phyloP scores from a whole-genome alignment of 371 early-diverging fungal species.

The Mortierella polycephala region DNA sequence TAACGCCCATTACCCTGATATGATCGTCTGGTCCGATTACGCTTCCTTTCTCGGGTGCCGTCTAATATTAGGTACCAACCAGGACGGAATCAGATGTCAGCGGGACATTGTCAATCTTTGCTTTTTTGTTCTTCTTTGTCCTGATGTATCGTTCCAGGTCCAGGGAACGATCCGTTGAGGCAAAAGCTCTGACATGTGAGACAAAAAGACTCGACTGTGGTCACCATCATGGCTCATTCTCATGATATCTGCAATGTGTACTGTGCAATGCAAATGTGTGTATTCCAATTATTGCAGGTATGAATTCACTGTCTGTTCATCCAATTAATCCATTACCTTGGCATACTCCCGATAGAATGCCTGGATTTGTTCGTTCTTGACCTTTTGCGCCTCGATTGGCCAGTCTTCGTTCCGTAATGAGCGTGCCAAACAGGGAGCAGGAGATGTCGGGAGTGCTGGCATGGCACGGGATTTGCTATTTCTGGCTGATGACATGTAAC shows the following conservation, averaged over 20 bases:
- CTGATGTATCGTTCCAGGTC: neutral
- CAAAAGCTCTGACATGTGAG: neutral
- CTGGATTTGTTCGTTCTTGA: slow-evolving; percentile 50
- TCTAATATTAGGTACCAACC: slow-evolving; percentile 26
- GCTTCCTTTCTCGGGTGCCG: slow-evolving; percentile 48
- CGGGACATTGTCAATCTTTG: neutral
- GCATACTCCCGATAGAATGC: slow-evolving; percentile 50
- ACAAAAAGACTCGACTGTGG: neutral
- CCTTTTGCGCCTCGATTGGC: slow-evolving; percentile 48
- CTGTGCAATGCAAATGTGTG: too few species aligned
- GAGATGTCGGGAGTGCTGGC: slow-evolving; percentile 35
- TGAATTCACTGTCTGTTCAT: neutral
- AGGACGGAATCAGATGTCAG: too few species aligned
- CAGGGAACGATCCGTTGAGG: neutral
- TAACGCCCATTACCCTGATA: slow-evolving; percentile 35
- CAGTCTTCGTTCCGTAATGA: slow-evolving; percentile 50
- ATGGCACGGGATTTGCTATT: slow-evolving; percentile 50
- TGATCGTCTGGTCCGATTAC: slow-evolving; percentile 48
- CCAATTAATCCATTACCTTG: slow-evolving; percentile 24
- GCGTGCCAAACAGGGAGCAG: slow-evolving; percentile 41
- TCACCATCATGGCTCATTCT: too few species aligned
- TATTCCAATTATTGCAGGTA: neutral
- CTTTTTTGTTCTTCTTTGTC: slow-evolving; percentile 4
- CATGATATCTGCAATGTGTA: too few species aligned
- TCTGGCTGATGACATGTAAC: slow-evolving; percentile 34